Evolutionary conservation across 441 rosid genomes (phyloP).

Genomic region (Corymbia calophylla): DNA sequence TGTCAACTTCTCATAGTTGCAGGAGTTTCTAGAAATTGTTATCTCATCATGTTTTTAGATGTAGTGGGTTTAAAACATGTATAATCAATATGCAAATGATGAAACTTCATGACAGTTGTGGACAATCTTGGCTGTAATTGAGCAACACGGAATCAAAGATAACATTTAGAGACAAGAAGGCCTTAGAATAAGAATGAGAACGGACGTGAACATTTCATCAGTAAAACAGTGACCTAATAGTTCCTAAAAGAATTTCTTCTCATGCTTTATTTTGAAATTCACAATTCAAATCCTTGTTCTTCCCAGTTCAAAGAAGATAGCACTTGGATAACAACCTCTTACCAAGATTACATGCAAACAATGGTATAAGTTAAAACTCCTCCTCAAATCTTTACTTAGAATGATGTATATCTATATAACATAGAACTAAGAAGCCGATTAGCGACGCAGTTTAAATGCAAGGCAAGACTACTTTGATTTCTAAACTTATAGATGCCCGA

Average conservation of each 20-base stretch:
- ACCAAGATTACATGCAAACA: neutral
- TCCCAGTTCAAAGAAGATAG: neutral
- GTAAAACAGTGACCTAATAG: neutral
- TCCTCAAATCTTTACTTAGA: neutral
- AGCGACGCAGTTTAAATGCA: accelerated
- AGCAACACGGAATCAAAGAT: neutral
- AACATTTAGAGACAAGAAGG: neutral
- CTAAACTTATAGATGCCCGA: neutral
- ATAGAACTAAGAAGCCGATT: neutral
- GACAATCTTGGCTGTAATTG: neutral
- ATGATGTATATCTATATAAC: neutral
- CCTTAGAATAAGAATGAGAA: neutral
- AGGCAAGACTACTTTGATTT: neutral
- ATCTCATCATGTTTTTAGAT: neutral
- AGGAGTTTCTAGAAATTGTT: neutral
- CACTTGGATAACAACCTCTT: neutral
- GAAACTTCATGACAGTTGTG: neutral
- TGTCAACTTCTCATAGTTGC: neutral
- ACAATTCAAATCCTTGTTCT: neutral
- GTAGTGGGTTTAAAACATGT: neutral
- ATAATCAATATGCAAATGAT: neutral
- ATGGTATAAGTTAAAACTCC: neutral
- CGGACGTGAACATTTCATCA: neutral
- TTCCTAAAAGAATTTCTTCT: neutral
- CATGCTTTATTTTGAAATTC: neutral